Base-by-base conservation (phyloP, 2,329 filamentous ascomycete genomes). In the Herpotrichia juniperi region DNA sequence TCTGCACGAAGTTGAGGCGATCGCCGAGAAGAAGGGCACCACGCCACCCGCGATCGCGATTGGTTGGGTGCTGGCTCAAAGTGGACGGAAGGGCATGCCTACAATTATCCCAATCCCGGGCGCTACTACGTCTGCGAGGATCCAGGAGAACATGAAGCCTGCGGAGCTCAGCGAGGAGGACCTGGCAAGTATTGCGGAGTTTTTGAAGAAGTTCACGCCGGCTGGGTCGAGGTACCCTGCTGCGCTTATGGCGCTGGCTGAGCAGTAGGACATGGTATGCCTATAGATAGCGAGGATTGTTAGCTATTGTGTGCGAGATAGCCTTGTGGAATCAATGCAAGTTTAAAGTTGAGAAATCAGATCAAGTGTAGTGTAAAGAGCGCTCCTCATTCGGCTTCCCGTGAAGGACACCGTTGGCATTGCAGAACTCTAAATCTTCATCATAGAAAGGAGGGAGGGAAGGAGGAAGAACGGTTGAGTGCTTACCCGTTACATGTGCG, bases 61-160 rank as follows among this genome's bases (percentile, higher is more conserved):
- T 48, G 81, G 79, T 45, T 92, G 88, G 87, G 72, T 85, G 2
- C 61, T 78, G 39, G 72, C 78, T 1, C 73, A 85, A 34, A 81
- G 78, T 35, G 74, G 72, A 46, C 76, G 75, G 30, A 77, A 81
- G 5, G 83, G 81, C 32, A 79, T 83, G 78, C 82, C 82, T 19
- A 70, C 64, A 25, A 82, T 89, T 54, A 82, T 90, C 45, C 86
- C 87, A 5, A 88, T 90, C 54, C 87, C 87, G 0, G 87, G 87
- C 2, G 82, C 87, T 8, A 83, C 83, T 0, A 84, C 78, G 4
- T 75, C 73, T 9, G 78, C 74, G 31, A 78, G 86, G 19, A 78
- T 89, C 10, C 62, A 75, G n/a, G 87, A 89, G 76, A 90, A 90
- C 59, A 72, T 77, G 26, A 79, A 76, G 87, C 57, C 86, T 81